Base-by-base conservation (phyloP, 2,329 filamentous ascomycete genomes). In the Cladosporium halotolerans region DNA sequence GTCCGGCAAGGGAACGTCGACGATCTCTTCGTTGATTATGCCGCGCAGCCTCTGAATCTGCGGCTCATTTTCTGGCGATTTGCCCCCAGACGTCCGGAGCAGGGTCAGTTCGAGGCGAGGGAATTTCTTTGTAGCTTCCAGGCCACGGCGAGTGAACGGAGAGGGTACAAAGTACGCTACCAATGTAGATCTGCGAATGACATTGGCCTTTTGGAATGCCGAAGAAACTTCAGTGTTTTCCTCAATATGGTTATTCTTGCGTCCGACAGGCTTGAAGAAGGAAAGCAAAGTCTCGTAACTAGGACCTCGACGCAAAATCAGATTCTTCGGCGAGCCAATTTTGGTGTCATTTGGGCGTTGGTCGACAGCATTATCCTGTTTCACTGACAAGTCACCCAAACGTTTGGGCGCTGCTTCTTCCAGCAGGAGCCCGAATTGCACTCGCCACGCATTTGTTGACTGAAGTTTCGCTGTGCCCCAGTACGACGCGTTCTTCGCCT, bases 1-100 rank as follows among this genome's bases (percentile, higher is more conserved):
- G 9, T 51, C 45, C 23, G 62, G 63, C 9, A 63, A 44, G 9
- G 59, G 51, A 9, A 63, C 33, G 19, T 52, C 45, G 9, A 53
- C 13, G 14, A 16, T 36, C 14, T 42, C 14, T 13, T 45, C 39
- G 16, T 23, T n/a, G 10, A 41, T 23, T 4, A 53, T 32, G 14
- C 28, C 54, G 31, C 45, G 49, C n/a, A 55, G 36, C 28, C 45
- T 41, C 18, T 48, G 31, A 11, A 54, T 32, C 33, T 49, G 44
- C 6, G 50, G 40, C 9, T 39, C 42, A 10, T 33, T 18, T 9
- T 54, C 36, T 3, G 16, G n/a, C 10, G 23, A 28, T 23, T 33
- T 36, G 13, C 14, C 45, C 4, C 36, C 53, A 14, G 9, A 36
- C 31, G 18, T 36, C 11, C 53, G 41, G 6, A 62, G 9, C 4